These are phyloP conservation scores for Phytophthora crassamura DNA, from an alignment of 352 stramenopile species.

Conservation along the genomic window DNA sequence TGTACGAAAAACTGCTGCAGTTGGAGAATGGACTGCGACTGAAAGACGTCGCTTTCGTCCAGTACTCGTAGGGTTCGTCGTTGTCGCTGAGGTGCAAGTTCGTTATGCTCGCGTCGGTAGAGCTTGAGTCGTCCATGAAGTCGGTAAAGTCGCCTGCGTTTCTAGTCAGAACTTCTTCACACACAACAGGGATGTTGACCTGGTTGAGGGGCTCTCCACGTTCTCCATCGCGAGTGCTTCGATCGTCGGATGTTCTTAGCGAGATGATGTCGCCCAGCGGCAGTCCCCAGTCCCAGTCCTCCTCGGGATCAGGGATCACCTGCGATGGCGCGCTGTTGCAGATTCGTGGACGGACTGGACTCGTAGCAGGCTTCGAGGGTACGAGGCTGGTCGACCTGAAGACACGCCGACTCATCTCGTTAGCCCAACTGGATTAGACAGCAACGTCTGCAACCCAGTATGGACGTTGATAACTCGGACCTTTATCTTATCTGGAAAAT, in stretches of 20 bases:
- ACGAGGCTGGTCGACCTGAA: constrained; percentile 12
- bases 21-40: constrained; percentile 24
- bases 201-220: background rate
- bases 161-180: background rate
- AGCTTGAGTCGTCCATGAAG: constrained; percentile 13
- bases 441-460: background rate
- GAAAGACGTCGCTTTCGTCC: constrained; percentile 10
- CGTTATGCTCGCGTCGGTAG: background rate
- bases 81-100: background rate
- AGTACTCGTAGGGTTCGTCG: constrained; percentile 21
- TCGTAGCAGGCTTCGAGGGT: background rate
- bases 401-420: constrained; percentile 4
- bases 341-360: background rate
- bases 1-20: constrained; percentile 21
- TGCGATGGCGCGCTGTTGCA: constrained; percentile 19
- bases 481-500: too few species aligned
- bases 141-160: constrained; percentile 17
- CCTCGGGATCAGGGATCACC: constrained; percentile 1
- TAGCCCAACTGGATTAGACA: background rate
- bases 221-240: background rate
- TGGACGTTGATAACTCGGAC: too few species aligned
- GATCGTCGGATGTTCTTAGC: background rate
- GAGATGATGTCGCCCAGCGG: background rate
- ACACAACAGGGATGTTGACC: background rate
- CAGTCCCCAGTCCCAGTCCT: constrained; percentile 10